These are phyloP conservation scores for Penicillium griseofulvum DNA, from an alignment of 2,329 filamentous ascomycete species.

Conservation along the genomic window DNA sequence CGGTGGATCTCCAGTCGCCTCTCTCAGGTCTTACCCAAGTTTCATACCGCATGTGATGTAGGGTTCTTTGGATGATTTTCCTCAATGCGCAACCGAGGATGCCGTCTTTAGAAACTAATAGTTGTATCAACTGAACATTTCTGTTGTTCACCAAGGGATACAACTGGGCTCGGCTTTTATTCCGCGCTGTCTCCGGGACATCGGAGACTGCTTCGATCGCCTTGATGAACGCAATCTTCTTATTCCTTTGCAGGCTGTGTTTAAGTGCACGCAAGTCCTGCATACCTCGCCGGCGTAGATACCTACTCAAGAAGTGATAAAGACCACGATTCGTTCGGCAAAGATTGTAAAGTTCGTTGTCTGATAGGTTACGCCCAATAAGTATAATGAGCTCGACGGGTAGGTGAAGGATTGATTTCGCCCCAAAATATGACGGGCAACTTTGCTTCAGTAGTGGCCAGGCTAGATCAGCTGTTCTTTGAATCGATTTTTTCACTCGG, in stretches of 20 bases:
- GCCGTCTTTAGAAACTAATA: neutral
- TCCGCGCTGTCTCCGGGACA: neutral
- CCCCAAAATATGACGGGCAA: neutral
- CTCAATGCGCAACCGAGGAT: neutral
- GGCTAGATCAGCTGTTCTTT: neutral
- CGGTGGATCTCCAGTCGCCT: neutral
- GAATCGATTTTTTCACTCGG: neutral
- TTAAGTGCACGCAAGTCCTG: neutral
- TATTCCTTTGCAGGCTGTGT: neutral
- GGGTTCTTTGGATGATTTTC: neutral
- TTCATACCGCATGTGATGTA: neutral
- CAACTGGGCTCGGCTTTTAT: neutral
- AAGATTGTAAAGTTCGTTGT: neutral
- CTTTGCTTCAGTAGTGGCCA: neutral
- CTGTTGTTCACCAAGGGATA: neutral
- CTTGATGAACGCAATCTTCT: neutral
- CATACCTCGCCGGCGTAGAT: neutral
- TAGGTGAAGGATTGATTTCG: neutral
- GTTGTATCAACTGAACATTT: neutral
- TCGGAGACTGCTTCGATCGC: neutral
- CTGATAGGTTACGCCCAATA: neutral
- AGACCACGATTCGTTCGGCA: neutral
- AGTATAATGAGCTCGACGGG: neutral
- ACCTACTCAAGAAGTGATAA: neutral
- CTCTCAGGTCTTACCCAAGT: neutral